phyloP scores from a whole-genome alignment of 1,284 basidiomycete genomes.

The Naganishia liquefaciens region DNA sequence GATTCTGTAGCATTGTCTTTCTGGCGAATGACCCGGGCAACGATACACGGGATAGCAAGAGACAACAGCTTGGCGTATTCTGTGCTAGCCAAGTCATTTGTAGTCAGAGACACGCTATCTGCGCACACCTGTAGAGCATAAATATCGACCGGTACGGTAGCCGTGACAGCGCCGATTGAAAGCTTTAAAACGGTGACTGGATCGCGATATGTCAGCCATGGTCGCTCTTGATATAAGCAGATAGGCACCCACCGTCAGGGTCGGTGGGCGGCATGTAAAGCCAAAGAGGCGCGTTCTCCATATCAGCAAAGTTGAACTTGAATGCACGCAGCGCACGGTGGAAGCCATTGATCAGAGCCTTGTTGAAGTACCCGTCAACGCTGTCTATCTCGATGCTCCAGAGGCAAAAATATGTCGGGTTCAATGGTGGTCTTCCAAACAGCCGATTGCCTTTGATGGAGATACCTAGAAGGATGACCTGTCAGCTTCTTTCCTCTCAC shows the following conservation, averaged over 20 bases:
- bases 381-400: constrained; percentile 77
- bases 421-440: constrained; percentile 82
- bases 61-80: constrained; percentile 21
- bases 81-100: constrained; percentile 17
- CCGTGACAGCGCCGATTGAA: constrained; percentile 35
- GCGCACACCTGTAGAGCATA: constrained; percentile 6
- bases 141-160: constrained; percentile 10
- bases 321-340: constrained; percentile 63
- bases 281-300: constrained; percentile 73
- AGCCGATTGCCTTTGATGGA: constrained; percentile 78
- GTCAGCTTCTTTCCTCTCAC: too few relatives aligned
- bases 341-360: constrained; percentile 61
- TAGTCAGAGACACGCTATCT: background rate
- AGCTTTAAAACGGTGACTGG: constrained; percentile 74
- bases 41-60: constrained; percentile 7
- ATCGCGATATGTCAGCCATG: constrained; percentile 34
- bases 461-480: constrained; percentile 59
- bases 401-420: constrained; percentile 80
- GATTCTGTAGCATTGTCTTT: background rate
- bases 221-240: constrained; percentile 1
- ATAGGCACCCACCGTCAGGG: constrained; percentile 66
- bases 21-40: constrained; percentile 1
- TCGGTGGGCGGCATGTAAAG: constrained; percentile 66
- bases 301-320: constrained; percentile 69
- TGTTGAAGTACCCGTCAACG: constrained; percentile 63